A percentile compares a stretch with the other conserved stretches of the same genome.
These are phyloP conservation scores for Diophrys sp. DNA, from an alignment of 73 alveolate species.

Conservation along the genomic window DNA sequence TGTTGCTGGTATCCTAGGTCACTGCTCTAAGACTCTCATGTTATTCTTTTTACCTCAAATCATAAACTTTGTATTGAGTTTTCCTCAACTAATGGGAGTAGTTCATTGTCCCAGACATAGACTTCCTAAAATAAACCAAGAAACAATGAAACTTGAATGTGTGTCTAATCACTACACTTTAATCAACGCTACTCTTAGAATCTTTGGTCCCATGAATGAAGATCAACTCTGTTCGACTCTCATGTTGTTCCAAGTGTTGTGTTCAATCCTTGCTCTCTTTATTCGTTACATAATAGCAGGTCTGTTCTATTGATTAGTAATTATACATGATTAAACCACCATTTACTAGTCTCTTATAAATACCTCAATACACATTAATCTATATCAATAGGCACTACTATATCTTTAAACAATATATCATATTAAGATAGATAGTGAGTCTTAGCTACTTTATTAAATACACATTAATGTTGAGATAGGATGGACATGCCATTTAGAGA, in stretches of 20 bases:
- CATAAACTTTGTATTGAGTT: conserved; percentile 83
- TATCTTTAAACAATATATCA: no score
- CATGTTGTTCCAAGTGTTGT: conserved; percentile 73
- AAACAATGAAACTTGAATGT: conserved; percentile 73
- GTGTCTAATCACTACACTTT: conserved; percentile 86
- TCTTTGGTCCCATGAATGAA: conserved; percentile 93
- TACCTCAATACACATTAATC: no score
- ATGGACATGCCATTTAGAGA: no score
- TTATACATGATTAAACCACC: no score
- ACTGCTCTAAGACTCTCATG: conserved; percentile 93
- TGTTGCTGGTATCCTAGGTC: conserved; percentile 95
- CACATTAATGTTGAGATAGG: no score
- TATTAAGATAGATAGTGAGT: no score
- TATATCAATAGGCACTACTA: no score
- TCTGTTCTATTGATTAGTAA: conserved; percentile 17
- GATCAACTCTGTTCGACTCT: conserved; percentile 76
- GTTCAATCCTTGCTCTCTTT: conserved; percentile 69
- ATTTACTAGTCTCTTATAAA: no score
- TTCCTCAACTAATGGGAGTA: conserved; percentile 93
- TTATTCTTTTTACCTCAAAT: conserved; percentile 95
- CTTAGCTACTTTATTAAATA: no score
- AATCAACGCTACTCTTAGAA: conserved; percentile 76
- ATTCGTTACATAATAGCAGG: conserved; percentile 65
- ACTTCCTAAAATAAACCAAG: conserved; percentile 79
- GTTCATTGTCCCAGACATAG: conserved; percentile 97